Base-by-base conservation (phyloP, 768 basidiomycete genomes). In the Chalciporus pseudorubinellus region DNA sequence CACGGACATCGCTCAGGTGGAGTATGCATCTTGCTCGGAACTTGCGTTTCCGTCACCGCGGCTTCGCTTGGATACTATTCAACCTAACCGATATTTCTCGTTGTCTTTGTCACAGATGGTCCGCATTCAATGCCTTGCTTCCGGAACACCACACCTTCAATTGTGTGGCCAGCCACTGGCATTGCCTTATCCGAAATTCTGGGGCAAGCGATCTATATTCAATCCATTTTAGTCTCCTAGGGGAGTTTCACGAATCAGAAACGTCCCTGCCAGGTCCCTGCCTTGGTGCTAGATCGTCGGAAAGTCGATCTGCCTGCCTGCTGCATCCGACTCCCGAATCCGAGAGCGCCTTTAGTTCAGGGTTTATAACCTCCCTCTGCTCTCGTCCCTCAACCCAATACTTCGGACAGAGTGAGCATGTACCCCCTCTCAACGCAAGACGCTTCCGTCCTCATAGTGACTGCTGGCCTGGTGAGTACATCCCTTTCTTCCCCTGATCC, bases 31-130 rank as follows among this genome's bases (percentile, higher is more conserved):
- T 44, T 69, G 63, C 59, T 69, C 67, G 69, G 69, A 69, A 69
- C 58, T 55, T 56, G 63, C 56, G 48, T 34, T 69, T 54, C 67
- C 69, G 69, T 69, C 63, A 71, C 68, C 68, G 69, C 61, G 69
- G 69, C 58, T 59, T 71, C 66, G 63, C 65, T 69, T 63, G 63
- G 64, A 59, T 68, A 53, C 46, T 57, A 51, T 44, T 31, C 51
- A 46, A 43, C 55, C 45, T 55, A 68, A 51, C 68, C 66, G 68
- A 68, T 66, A 49, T 61, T 68, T 67, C 43, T 63, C 60, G 56
- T 44, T 59, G 66, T 55, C 58, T 70, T 63, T 61, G 65, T 68
- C n/a, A n/a, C n/a, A n/a, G 59, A 68, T 60, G 58, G 48, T 46
- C 49, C 60, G 34, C 58, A 63, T 50, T 66, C 59, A 52, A 60